Conservation (phyloP, 208 protist species). For the Strigomonas culicis region DNA sequence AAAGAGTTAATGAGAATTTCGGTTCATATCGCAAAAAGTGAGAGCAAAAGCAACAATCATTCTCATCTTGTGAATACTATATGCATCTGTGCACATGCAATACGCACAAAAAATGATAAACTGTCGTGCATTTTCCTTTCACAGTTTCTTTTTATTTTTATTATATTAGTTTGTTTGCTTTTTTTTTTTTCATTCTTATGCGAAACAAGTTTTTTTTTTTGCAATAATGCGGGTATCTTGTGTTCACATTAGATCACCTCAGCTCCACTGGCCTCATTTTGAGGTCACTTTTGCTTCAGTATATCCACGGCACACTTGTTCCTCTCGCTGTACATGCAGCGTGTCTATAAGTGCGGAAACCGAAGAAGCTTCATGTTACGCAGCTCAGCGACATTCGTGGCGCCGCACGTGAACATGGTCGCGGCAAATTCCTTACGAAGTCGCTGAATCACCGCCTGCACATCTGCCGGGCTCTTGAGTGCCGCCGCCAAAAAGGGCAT, state of each 20-base stretch:
- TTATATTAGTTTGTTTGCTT: neutral
- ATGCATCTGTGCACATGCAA: neutral
- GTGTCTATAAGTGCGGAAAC: constrained; percentile 33
- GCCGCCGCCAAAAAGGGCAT: constrained; percentile 88
- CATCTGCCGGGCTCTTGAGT: constrained; percentile 65
- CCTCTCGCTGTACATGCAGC: neutral
- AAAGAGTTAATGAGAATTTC: neutral
- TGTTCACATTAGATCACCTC: no score
- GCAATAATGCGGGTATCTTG: no score
- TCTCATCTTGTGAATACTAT: neutral
- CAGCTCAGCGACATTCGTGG: constrained; percentile 69
- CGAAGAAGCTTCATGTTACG: constrained; percentile 44
- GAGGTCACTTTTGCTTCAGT: neutral
- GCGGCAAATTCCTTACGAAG: constrained; percentile 67
- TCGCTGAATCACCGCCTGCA: constrained; percentile 72
- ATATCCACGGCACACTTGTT: no score
- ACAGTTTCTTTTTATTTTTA: neutral
- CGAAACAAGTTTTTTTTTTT: neutral
- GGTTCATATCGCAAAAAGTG: neutral
- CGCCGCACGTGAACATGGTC: constrained; percentile 90
- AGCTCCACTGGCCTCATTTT: no score
- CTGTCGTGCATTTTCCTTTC: neutral
- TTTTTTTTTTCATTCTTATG: neutral
- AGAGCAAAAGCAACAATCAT: neutral
- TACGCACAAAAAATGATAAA: neutral